Conservation (phyloP, 495 filamentous ascomycete species). For the Corynascus novoguineensis region DNA sequence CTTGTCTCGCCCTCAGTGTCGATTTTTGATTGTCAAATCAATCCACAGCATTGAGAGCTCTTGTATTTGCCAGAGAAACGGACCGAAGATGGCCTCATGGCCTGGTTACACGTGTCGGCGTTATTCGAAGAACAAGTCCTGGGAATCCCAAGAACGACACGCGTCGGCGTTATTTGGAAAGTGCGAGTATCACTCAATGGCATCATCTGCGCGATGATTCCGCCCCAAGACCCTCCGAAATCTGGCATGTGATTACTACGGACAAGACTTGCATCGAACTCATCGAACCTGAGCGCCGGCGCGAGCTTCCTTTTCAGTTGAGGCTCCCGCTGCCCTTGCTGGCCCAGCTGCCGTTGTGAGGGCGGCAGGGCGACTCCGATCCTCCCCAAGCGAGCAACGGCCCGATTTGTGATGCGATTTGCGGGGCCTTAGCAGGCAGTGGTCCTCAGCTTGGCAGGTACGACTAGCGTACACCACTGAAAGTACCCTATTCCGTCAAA, state of each 20-base stretch:
- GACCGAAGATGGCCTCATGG: not conserved
- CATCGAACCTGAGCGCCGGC: not conserved
- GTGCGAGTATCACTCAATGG: not conserved
- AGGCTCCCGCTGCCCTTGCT: constrained; percentile 8
- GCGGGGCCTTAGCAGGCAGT: no score
- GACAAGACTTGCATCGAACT: not conserved
- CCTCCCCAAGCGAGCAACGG: constrained; percentile 9
- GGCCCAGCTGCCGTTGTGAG: constrained; percentile 14
- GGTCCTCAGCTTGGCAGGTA: not conserved
- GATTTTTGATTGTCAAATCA: no score
- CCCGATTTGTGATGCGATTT: constrained; percentile 13
- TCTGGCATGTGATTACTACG: not conserved
- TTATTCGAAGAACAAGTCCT: not conserved
- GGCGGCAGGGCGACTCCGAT: not conserved
- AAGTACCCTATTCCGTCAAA: no score
- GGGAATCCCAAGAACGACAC: no score
- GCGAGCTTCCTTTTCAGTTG: constrained; percentile 17
- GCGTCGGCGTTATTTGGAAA: no score
- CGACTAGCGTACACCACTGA: no score
- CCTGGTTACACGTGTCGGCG: not conserved
- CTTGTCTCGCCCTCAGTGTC: no score
- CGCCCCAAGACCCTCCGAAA: not conserved
- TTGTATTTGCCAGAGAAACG: no score
- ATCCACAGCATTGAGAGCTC: no score
- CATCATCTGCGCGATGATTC: not conserved